Evolutionary conservation across 2,329 filamentous ascomycete species (phyloP).

Genomic region (Shiraia bambusicola): DNA sequence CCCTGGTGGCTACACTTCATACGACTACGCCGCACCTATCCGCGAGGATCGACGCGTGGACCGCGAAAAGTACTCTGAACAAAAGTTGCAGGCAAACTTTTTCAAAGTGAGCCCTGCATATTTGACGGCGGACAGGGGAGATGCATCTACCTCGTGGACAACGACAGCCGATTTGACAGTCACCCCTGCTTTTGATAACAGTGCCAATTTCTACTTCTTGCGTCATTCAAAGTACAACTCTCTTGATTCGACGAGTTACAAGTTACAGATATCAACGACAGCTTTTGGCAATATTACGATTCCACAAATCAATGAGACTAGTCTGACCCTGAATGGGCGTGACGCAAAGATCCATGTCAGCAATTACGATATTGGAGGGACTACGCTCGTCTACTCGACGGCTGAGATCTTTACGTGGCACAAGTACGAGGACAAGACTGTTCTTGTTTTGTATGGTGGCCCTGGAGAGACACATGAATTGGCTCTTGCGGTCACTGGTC

Average conservation of each 20-base stretch:
- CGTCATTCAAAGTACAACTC: conserved; percentile 68
- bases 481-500: conserved; percentile 47
- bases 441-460: conserved; percentile 65
- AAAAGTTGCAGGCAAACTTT: conserved; percentile 76
- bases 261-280: conserved; percentile 63
- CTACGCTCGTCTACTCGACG: conserved; percentile 65
- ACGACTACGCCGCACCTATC: conserved; percentile 65
- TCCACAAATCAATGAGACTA: conserved; percentile 58
- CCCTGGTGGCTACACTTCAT: conserved; percentile 58
- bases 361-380: conserved; percentile 64
- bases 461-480: conserved; percentile 65
- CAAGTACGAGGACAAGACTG: conserved; percentile 59
- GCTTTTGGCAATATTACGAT: conserved; percentile 56
- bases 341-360: conserved; percentile 69
- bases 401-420: conserved; percentile 71
- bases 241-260: conserved; percentile 60
- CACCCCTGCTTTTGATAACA: conserved; percentile 61
- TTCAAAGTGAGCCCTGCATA: conserved; percentile 71
- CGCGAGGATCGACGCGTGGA: conserved; percentile 67
- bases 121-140: conserved; percentile 51
- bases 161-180: conserved; percentile 55
- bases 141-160: conserved; percentile 34
- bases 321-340: conserved; percentile 60
- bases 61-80: conserved; percentile 76
- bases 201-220: conserved; percentile 64